Base-by-base conservation (phyloP, 2,329 filamentous ascomycete species). In the Elsinoe fawcettii region DNA sequence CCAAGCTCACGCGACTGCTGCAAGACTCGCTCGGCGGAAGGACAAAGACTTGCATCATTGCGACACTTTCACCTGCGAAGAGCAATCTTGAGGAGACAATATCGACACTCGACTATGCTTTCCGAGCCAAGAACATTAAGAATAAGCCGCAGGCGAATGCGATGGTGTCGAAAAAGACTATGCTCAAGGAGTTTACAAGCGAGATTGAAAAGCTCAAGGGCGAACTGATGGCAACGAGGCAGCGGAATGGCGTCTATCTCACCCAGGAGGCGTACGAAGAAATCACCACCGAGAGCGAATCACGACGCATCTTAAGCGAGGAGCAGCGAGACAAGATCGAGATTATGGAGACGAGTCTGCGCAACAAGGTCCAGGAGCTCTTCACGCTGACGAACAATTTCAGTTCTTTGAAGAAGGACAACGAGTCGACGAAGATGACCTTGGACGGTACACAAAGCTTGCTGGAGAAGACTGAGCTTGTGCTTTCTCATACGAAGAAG, bases 41-140 rank as follows among this genome's bases (percentile, higher is more conserved):
- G 55, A 99, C 95, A 1, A 99, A 99, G 70, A 99, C 93, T 0
- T 99, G 93, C 75, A 99, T 99, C 63, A 97, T 99, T 66, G 93
- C 93, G 5, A 99, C 93, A 0, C 81, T 99, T 39, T 97, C 93
- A 2, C 91, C 93, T 1, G 90, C 91, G 6, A 95, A 93, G 71
- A 91, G 86, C 72, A 99, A 97, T 65, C 77, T 99, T 1, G 93
- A 99, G 67, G 93, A 99, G 72, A 99, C 95, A 0, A 97, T 99
- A 60, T 97, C 93, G 0, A 99, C 95, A 0, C 80, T 99, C 1
- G 93, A 99, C 70, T 99, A 99, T 68, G 95, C 93, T 9, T 97
- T 97, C 74, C 83, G 93, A 47, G 93, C 93, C 14, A 99, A 99
- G 77, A 97, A 99, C 64, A 99, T 99, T 66, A 87, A 89, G 51